Percentiles rank a stretch among this genome's conserved stretches.
These are phyloP conservation scores for Funneliformis mosseae DNA, from an alignment of 192 early-diverging fungal genomes.

Conservation along the genomic window DNA sequence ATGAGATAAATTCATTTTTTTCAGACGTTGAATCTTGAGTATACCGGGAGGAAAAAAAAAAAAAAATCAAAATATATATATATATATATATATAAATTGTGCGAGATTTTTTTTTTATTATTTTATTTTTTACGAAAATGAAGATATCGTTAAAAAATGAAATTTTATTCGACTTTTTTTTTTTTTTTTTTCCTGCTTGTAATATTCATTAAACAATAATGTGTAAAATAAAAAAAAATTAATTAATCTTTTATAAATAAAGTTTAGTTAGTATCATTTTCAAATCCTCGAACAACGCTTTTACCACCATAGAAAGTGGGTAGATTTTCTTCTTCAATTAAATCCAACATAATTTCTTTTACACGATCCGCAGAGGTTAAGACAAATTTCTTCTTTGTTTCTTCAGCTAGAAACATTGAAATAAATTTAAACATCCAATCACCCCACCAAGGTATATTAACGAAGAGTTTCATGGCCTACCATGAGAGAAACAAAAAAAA, in stretches of 20 bases:
- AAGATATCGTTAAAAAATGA: no score
- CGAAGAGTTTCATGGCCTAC: slow-evolving; percentile 56
- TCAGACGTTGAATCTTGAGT: background rate
- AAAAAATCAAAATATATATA: background rate
- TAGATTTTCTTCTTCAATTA: slow-evolving; percentile 34
- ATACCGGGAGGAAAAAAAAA: background rate
- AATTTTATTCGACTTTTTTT: no score
- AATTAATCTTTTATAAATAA: no score
- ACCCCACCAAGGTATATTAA: slow-evolving; percentile 65
- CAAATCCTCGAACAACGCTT: slow-evolving; percentile 18
- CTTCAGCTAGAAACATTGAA: slow-evolving; percentile 55
- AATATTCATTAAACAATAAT: no score
- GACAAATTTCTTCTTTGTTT: slow-evolving; percentile 65
- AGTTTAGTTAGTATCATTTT: background rate
- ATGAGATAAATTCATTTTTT: background rate
- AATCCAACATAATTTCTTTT: slow-evolving; percentile 10
- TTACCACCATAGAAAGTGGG: slow-evolving; percentile 35
- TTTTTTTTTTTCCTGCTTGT: no score
- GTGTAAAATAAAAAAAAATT: no score
- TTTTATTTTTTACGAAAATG: no score
- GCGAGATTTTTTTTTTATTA: no score
- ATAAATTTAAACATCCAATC: slow-evolving; percentile 61
- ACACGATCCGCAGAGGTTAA: slow-evolving; percentile 49
- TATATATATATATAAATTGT: no score
- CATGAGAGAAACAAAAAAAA: no score